Base-by-base conservation (phyloP, 169 alveolate species). In the Perkinsus chesapeaki region DNA sequence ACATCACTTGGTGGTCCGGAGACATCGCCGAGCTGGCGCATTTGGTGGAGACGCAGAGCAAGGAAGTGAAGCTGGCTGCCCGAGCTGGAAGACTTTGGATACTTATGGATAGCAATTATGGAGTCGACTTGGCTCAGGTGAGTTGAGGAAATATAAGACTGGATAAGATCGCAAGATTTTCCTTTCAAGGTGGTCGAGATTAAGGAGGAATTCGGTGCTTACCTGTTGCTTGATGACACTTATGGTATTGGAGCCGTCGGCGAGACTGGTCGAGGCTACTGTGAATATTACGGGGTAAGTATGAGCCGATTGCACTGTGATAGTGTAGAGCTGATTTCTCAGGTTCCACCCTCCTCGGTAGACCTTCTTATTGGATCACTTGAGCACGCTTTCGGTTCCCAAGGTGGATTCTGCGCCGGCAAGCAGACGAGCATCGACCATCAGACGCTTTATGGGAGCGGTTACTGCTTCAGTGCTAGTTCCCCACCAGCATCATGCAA, bases 371-470 rank as follows among this genome's bases (percentile, higher is more conserved):
- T 91, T 0, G 92, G 73, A 31, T 91, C 92, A 3, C 73, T 91
- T 3, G 93, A 91, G 39, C 60, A 39, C 73, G 93, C 93, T 27
- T 27, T 91, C 39, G 93, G 93, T 10, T n/a, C 47, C 39, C 39
- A 39, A 39, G 93, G 93, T 7, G 93, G 93, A 27, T 91, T 91
- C 37, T 91, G 93, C 31, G 93, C 93, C 23, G 93, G 93, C 31
- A 23, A 39, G 36, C 92, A 91, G 39, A 39, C 92, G 20, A 27
- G 36, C 38, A 91, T 91, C 20, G 73, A 39, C 92, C 73, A 91
- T 91, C 92, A 39, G 16, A 39, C 73, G 3, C 37, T 91, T 31
- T 39, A 39, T 20, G 48, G 92, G 38, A 91, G 92, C 37, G 92
- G 92, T 36, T 91, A 91, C n/a, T 91, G 92, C 72, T 91, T 91